Evolutionary conservation across 1,284 basidiomycete genomes (phyloP), one percentile per base, ranked within the genome.

Genomic region (Volvariella surrecta): DNA sequence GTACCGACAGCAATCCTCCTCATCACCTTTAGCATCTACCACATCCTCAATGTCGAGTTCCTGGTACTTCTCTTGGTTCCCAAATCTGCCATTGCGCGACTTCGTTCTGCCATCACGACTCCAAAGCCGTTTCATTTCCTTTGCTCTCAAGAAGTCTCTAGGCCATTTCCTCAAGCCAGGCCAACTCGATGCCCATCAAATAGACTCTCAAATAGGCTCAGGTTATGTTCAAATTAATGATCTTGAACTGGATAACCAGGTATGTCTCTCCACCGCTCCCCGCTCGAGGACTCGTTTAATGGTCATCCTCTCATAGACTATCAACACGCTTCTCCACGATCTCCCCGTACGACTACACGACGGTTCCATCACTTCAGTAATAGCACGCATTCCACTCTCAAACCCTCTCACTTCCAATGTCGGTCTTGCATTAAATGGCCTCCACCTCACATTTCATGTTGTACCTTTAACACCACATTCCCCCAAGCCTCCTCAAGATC

Each of bases 191-290:
- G 71, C 79, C 40, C 76, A 84, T 45, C 81, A 92, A 61, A 85
- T 97, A 55, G 91, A 96, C 55, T 89, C 91, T 18, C 91, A 95
- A 60, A 85, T 97, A 53, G 85, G 88, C 6, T 86, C 82, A 37
- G 94, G 94, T 11, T 82, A 78, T 56, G 79, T 97, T 11, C 88
- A 93, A 62, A 74, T 97, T 21, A 82, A 83, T 49, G 79, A 90
- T 52, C 67, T 97, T 37, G 80, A 91, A 59, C 65, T 97, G 34
- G 79, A 93, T 58, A 71, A 74, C 38, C 68, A 80, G 55, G 92
- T 87, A 54, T 61, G 82, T 71, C 15, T 37, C 37, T 45, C 40
- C 37, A 37, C 45, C 45, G 37, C 43, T 46, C 38, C 48, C 40
- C 20, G n/a, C n/a, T n/a, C n/a, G 41, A 37, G 9, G 13, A 39